Evolutionary conservation across 371 early-diverging fungal species (phyloP).

Genomic region (Syncephalis plumigaleata): DNA sequence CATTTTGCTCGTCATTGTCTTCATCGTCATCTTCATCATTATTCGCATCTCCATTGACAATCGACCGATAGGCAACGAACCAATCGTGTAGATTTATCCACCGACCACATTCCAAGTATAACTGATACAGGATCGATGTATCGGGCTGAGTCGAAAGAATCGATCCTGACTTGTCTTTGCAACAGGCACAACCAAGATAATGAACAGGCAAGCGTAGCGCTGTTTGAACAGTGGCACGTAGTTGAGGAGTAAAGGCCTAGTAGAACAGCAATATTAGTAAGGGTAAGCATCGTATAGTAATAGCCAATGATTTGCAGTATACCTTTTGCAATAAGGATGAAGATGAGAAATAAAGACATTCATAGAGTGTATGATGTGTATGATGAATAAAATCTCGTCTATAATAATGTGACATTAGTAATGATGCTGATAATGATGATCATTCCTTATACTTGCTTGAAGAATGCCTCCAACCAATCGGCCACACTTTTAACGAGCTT

Average conservation of each 20-base stretch:
- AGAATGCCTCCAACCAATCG: too few species aligned
- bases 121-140: constrained; percentile 63
- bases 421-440: too few species aligned
- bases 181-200: constrained; percentile 65
- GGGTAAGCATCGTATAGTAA: not conserved
- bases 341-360: not conserved
- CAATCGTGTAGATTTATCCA: constrained; percentile 87
- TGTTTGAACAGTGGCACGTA: constrained; percentile 63
- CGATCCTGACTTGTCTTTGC: constrained; percentile 9
- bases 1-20: constrained; percentile 3
- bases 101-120: constrained; percentile 81
- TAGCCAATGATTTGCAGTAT: not conserved
- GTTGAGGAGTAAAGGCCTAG: constrained; percentile 30
- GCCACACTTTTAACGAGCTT: too few species aligned
- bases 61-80: constrained; percentile 61
- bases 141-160: constrained; percentile 46
- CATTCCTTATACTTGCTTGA: too few species aligned
- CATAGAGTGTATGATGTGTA: too few species aligned
- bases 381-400: too few species aligned
- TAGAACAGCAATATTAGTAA: not conserved
- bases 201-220: constrained; percentile 55
- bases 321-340: not conserved
- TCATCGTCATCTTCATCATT: too few species aligned
- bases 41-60: constrained; percentile 24
- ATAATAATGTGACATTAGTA: too few species aligned